Percentiles rank a stretch among this genome's conserved stretches.
Conservation (phyloP, 257 asterid genomes). For the Nicotiana obtusifolia region DNA sequence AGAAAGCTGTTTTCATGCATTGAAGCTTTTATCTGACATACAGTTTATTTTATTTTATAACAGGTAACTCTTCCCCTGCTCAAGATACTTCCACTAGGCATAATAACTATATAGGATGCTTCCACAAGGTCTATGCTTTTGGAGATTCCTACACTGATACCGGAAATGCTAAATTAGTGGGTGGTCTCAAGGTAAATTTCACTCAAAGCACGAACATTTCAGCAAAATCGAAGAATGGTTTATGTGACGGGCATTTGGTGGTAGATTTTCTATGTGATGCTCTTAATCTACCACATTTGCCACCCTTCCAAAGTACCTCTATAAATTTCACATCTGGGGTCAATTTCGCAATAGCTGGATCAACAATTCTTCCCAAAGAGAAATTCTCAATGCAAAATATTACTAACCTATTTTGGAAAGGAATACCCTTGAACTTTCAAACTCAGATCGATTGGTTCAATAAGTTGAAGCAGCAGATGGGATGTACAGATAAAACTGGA, state of each 20-base stretch:
- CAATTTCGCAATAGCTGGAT: constrained; percentile 43
- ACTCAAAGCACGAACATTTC: background rate
- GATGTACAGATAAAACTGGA: constrained; percentile 18
- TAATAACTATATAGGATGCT: constrained; percentile 16
- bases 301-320: constrained; percentile 25
- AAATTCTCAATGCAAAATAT: constrained; percentile 4
- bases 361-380: constrained; percentile 27
- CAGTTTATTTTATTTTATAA: background rate
- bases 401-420: constrained; percentile 25
- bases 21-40: background rate
- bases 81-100: background rate
- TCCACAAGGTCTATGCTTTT: constrained; percentile 36
- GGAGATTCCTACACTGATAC: constrained; percentile 44
- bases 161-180: constrained; percentile 30
- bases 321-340: constrained; percentile 19
- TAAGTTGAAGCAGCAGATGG: constrained; percentile 9
- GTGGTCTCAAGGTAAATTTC: background rate
- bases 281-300: constrained; percentile 22
- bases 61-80: constrained; percentile 1
- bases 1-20: background rate
- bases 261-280: constrained; percentile 36
- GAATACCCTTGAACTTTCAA: constrained; percentile 24
- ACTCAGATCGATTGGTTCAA: constrained; percentile 45
- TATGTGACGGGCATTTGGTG: constrained; percentile 24
- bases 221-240: constrained; percentile 2